Evolutionary conservation across 1,284 basidiomycete species (phyloP).

Genomic region (Cronartium quercuum): DNA sequence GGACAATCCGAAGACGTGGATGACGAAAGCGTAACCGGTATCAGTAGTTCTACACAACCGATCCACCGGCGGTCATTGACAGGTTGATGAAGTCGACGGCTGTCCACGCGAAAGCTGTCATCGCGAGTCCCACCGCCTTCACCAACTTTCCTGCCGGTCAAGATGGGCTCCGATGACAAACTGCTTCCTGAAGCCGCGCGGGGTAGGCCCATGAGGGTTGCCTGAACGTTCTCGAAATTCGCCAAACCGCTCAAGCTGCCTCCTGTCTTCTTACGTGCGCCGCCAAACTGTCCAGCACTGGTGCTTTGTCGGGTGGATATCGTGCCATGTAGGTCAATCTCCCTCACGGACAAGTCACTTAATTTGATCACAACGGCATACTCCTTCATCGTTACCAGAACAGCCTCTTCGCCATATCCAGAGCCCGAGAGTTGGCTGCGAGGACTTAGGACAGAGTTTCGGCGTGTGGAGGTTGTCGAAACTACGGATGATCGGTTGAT

Average conservation of each 20-base stretch:
- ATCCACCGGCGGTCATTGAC: slow-evolving; percentile 21
- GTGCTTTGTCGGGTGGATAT: slow-evolving; percentile 7
- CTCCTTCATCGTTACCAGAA: slow-evolving; percentile 31
- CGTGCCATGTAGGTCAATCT: slow-evolving; percentile 21
- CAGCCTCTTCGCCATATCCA: slow-evolving; percentile 16
- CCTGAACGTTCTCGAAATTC: slow-evolving; percentile 20
- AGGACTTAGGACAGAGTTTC: not conserved
- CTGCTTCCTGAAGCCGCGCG: not conserved
- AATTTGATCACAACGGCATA: slow-evolving; percentile 26
- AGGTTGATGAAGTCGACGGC: not conserved
- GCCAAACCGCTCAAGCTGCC: slow-evolving; percentile 19
- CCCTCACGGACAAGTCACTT: slow-evolving; percentile 18
- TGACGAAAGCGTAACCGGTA: slow-evolving; percentile 13
- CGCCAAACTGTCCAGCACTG: not conserved
- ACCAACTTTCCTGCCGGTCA: slow-evolving; percentile 2
- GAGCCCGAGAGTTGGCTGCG: not conserved
- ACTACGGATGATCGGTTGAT: not conserved
- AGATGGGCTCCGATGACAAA: slow-evolving; percentile 2
- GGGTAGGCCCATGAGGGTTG: slow-evolving; percentile 10
- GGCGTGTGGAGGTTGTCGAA: not conserved
- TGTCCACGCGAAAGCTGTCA: slow-evolving; percentile 22
- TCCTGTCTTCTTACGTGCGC: not conserved
- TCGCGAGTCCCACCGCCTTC: slow-evolving; percentile 13
- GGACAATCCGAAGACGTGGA: not conserved
- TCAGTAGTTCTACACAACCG: slow-evolving; percentile 29